These are phyloP conservation scores for Fonsecaea monophora DNA, from an alignment of 2,329 filamentous ascomycete species.

Conservation along the genomic window DNA sequence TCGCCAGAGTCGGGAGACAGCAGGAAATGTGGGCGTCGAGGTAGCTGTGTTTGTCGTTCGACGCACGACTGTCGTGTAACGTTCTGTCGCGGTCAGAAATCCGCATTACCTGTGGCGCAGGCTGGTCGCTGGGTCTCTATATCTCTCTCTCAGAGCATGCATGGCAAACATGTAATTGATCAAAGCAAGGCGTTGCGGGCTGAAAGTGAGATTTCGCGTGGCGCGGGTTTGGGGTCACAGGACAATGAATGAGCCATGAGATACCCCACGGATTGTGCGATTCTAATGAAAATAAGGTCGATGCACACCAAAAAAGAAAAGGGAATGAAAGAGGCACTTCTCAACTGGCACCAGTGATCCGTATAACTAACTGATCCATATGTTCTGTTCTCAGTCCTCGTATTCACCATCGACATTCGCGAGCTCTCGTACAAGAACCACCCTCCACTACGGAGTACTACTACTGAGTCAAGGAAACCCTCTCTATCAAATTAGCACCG, in stretches of 20 bases:
- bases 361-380: too few species aligned
- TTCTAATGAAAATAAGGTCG: constrained; percentile 12
- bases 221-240: constrained; percentile 11
- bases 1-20: constrained; percentile 54
- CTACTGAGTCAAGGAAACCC: too few species aligned
- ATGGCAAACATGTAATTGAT: not conserved
- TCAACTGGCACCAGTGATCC: not conserved
- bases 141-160: not conserved
- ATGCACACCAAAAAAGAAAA: not conserved
- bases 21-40: constrained; percentile 51
- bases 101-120: constrained; percentile 8
- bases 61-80: constrained; percentile 40
- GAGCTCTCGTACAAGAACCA: not conserved
- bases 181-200: constrained; percentile 32
- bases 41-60: constrained; percentile 59
- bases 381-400: too few species aligned
- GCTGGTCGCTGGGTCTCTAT: not conserved
- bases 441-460: not conserved
- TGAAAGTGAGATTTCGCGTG: constrained; percentile 6
- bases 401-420: not conserved
- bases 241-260: constrained; percentile 30
- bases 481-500: constrained; percentile 5
- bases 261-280: constrained; percentile 24
- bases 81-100: constrained; percentile 15
- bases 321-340: too few species aligned